Evolutionary conservation across 1,284 basidiomycete species (phyloP).

Genomic region (Pyrrhoderma noxium): DNA sequence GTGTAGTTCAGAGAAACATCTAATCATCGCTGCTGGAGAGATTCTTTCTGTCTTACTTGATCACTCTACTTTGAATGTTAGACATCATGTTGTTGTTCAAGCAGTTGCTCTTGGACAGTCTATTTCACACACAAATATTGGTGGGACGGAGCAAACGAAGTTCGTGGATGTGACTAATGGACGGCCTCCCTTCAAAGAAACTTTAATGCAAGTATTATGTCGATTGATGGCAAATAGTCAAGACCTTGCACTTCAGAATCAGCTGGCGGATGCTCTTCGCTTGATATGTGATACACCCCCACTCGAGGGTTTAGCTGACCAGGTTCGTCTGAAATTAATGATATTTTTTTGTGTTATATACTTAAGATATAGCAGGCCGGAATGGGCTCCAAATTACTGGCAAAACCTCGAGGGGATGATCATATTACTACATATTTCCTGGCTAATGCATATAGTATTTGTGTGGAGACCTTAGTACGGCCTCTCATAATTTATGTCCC

Average conservation of each 20-base stretch:
- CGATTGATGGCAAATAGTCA: conserved; percentile 69
- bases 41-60: conserved; percentile 85
- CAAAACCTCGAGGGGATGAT: conserved; percentile 64
- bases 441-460: conserved; percentile 86
- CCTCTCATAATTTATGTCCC: conserved; percentile 69
- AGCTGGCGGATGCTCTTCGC: conserved; percentile 86
- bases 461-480: conserved; percentile 66
- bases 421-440: conserved; percentile 83
- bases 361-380: background rate
- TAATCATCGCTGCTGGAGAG: conserved; percentile 80
- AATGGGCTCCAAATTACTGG: conserved; percentile 34
- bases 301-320: conserved; percentile 33
- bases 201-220: conserved; percentile 72
- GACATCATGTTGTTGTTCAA: conserved; percentile 80
- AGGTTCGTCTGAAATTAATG: conserved; percentile 25
- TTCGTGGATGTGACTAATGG: conserved; percentile 9
- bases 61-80: conserved; percentile 84
- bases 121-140: conserved; percentile 40
- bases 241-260: conserved; percentile 85
- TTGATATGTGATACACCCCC: conserved; percentile 73
- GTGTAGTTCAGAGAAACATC: conserved; percentile 31
- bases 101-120: conserved; percentile 46
- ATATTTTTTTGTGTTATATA: background rate
- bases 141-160: conserved; percentile 46
- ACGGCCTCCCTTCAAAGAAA: conserved; percentile 35